Evolutionary conservation across 306 rosid genomes (phyloP), one percentile per base, ranked within the genome.

Genomic region (Sicyos edulis): DNA sequence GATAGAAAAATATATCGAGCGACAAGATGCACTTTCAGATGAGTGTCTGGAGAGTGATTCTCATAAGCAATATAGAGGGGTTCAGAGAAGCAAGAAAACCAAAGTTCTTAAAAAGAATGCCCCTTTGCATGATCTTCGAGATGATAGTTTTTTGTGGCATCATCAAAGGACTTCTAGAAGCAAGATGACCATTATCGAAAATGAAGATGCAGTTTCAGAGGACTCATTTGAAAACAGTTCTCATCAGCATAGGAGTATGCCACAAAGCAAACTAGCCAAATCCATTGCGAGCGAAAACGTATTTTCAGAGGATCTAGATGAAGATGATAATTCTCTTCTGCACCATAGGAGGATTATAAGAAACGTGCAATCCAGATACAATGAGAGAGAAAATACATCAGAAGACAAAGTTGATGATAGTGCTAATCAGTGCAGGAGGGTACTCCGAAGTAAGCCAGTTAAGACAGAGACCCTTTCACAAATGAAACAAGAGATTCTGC

Each of bases 391-490:
- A 71, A 64, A 83, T 51, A 55, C 74, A 37, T 79, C 85, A 34
- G 87, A 83, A 53, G 86, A 80, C 44, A 77, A 75, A 72, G 61
- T 51, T 49, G 89, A 71, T 37, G 79, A 78, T 75, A 62, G 76
- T 59, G 75, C 87, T 80, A 79, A 17, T 75, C 86, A 82, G 73
- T 82, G 24, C 77, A 76, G 67, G 20, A 88, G 92, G 80, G 77
- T 65, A 75, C 89, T 87, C 7, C 80, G 87, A 78, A 82, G 85
- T 72, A 87, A 85, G 82, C 92, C 52, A 66, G 76, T 84, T 17
- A 89, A 82, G 75, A 75, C 76, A 26, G 86, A 78, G 72, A 68
- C 80, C 69, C 79, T 62, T 75, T 78, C 69, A 59, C 82, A 78
- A 78, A 78, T 73, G 80, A 92, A 84, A 78, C 89, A 76, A 55